Evolutionary conservation across 2,329 filamentous ascomycete genomes (phyloP).

Genomic region (Alternaria viburni): DNA sequence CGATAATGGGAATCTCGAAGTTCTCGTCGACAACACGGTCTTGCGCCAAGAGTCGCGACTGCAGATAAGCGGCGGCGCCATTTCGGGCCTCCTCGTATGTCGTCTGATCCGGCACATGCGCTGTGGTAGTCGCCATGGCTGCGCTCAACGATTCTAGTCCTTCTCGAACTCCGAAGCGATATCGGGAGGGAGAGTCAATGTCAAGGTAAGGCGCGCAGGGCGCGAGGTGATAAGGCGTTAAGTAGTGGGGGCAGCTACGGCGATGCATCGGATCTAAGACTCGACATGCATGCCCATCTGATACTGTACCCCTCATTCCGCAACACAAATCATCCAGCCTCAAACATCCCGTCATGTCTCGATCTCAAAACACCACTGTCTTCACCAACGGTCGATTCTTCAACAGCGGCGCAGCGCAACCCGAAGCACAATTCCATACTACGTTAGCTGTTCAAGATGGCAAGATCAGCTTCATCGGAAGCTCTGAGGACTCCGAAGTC

Average conservation of each 20-base stretch:
- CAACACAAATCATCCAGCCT: not conserved
- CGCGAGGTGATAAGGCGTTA: conserved; percentile 1
- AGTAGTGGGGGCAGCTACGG: conserved; percentile 9
- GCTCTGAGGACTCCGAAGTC: conserved; percentile 25
- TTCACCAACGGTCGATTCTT: conserved; percentile 41
- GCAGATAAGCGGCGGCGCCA: conserved; percentile 45
- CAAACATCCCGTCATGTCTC: conserved; percentile 14
- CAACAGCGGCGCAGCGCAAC: conserved; percentile 2
- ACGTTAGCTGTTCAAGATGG: conserved; percentile 51
- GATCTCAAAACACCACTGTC: conserved; percentile 16
- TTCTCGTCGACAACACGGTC: conserved; percentile 16
- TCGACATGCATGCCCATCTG: conserved; percentile 12
- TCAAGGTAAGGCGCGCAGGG: not conserved
- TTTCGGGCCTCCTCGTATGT: conserved; percentile 42
- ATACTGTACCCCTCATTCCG: conserved; percentile 11
- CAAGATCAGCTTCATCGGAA: conserved; percentile 52
- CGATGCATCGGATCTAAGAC: conserved; percentile 22
- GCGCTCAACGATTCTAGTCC: not conserved
- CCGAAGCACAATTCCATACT: conserved; percentile 22
- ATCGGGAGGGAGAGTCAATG: not conserved
- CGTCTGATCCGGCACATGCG: conserved; percentile 36
- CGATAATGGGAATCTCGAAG: conserved; percentile 49
- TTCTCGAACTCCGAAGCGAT: not conserved
- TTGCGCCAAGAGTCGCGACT: conserved; percentile 36
- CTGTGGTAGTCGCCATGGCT: not conserved